These are phyloP conservation scores for Exophiala spinifera DNA, from an alignment of 2,329 filamentous ascomycete species.

Conservation along the genomic window DNA sequence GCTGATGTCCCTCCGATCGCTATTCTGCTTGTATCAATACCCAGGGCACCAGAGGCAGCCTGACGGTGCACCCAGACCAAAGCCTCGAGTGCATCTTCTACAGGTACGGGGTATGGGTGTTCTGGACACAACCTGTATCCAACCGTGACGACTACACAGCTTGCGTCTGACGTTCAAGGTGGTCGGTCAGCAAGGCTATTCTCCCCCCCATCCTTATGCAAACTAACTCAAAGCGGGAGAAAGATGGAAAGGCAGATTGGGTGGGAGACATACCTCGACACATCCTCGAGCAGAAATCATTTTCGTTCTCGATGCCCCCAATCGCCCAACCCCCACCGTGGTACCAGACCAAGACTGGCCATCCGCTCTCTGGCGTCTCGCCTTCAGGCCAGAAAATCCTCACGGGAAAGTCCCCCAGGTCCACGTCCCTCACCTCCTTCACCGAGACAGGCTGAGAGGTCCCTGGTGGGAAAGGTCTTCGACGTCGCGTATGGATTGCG, in stretches of 20 bases:
- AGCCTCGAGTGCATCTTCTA: conserved; percentile 56
- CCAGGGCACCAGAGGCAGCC: conserved; percentile 39
- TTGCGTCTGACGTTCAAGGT: conserved; percentile 29
- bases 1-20: conserved; percentile 52
- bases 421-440: conserved; percentile 38
- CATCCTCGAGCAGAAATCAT: conserved; percentile 53
- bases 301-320: conserved; percentile 57
- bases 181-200: not conserved
- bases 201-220: too few relatives aligned
- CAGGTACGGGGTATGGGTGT: conserved; percentile 54
- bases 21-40: conserved; percentile 44
- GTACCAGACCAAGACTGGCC: conserved; percentile 56
- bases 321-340: conserved; percentile 60
- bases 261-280: conserved; percentile 38
- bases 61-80: conserved; percentile 47
- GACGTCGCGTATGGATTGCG: not conserved
- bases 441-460: conserved; percentile 39
- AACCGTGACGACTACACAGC: conserved; percentile 53
- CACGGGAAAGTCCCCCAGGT: conserved; percentile 41
- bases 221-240: not conserved
- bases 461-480: not conserved
- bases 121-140: conserved; percentile 59
- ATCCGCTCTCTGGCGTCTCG: conserved; percentile 44
- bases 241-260: not conserved
- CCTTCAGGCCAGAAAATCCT: conserved; percentile 52